phyloP scores from a whole-genome alignment of 768 basidiomycete species.

The Panus rudis region DNA sequence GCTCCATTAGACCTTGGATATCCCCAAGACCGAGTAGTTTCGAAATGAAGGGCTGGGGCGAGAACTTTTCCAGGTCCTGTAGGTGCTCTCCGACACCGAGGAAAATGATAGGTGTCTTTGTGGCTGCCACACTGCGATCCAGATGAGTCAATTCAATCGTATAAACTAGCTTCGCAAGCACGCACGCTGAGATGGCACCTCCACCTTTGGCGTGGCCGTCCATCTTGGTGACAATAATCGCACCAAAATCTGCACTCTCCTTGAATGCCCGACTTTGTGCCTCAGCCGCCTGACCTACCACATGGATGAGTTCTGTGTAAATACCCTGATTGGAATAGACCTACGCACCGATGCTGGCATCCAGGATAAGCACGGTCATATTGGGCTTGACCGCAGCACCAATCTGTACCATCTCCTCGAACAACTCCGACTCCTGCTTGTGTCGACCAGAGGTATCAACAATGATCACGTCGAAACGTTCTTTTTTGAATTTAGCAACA shows the following conservation, averaged over 20 bases:
- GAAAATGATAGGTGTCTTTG: constrained; percentile 98
- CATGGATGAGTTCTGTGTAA: background rate
- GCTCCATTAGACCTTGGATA: constrained; percentile 95
- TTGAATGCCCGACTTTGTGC: constrained; percentile 96
- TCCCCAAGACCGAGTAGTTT: constrained; percentile 95
- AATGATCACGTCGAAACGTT: constrained; percentile 96
- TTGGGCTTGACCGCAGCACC: constrained; percentile 88
- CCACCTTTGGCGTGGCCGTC: constrained; percentile 99
- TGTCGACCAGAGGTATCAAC: constrained; percentile 98
- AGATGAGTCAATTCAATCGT: constrained; percentile 1
- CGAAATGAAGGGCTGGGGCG: constrained; percentile 94
- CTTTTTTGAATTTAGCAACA: constrained; percentile 96
- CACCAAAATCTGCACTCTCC: constrained; percentile 94
- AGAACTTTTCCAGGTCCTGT: constrained; percentile 93
- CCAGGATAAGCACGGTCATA: constrained; percentile 93
- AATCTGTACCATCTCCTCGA: constrained; percentile 98
- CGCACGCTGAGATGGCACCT: constrained; percentile 97
- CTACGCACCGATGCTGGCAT: constrained; percentile 85
- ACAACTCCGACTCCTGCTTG: constrained; percentile 94
- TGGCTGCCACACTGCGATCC: constrained; percentile 81
- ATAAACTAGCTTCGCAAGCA: constrained; percentile 9
- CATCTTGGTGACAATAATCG: constrained; percentile 99
- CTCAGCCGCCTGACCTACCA: constrained; percentile 87
- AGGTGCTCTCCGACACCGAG: constrained; percentile 96
- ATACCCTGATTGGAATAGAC: background rate